Conservation (phyloP, 2,329 filamentous ascomycete genomes). For the Cordyceps tenuipes region DNA sequence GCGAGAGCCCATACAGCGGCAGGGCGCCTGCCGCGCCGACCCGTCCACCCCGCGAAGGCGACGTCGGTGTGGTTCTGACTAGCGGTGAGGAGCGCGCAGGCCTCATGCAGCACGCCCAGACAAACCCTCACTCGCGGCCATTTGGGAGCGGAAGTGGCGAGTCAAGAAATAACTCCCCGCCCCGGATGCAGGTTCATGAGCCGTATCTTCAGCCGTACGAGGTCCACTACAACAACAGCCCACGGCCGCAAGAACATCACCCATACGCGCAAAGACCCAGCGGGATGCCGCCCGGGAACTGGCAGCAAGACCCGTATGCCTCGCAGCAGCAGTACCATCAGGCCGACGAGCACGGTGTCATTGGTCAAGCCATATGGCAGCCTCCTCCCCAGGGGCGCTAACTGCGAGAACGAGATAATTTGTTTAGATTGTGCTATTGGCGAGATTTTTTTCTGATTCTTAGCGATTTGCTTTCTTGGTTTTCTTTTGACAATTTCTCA, state of each 20-base stretch:
- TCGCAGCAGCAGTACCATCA: slow-evolving; percentile 5
- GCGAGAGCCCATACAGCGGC: slow-evolving; percentile 29
- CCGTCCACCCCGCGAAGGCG: slow-evolving; percentile 18
- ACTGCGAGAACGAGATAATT: not conserved
- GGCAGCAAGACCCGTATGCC: slow-evolving; percentile 1
- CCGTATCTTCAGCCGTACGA: slow-evolving; percentile 7
- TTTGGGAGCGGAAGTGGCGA: not conserved
- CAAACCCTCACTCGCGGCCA: slow-evolving; percentile 17
- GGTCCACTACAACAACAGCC: not conserved
- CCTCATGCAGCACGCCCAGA: slow-evolving; percentile 32
- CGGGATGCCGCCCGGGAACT: not conserved
- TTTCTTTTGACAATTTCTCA: not conserved
- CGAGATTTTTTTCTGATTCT: not conserved
- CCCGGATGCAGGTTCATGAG: slow-evolving; percentile 6
- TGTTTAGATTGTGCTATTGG: not conserved
- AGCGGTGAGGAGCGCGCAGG: slow-evolving; percentile 32
- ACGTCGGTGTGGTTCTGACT: slow-evolving; percentile 13
- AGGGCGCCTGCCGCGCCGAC: slow-evolving; percentile 21
- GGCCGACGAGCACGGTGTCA: slow-evolving; percentile 10
- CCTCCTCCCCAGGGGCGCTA: slow-evolving; percentile 1
- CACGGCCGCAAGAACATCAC: slow-evolving; percentile 2
- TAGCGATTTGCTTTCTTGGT: not conserved
- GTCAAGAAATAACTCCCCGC: not conserved
- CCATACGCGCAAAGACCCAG: slow-evolving; percentile 4
- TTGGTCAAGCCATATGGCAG: slow-evolving; percentile 11